Percentiles rank a stretch among this genome's conserved stretches.
These are phyloP conservation scores for Aegilops umbellulata DNA, from an alignment of 176 grass and related monocot species.

Conservation along the genomic window DNA sequence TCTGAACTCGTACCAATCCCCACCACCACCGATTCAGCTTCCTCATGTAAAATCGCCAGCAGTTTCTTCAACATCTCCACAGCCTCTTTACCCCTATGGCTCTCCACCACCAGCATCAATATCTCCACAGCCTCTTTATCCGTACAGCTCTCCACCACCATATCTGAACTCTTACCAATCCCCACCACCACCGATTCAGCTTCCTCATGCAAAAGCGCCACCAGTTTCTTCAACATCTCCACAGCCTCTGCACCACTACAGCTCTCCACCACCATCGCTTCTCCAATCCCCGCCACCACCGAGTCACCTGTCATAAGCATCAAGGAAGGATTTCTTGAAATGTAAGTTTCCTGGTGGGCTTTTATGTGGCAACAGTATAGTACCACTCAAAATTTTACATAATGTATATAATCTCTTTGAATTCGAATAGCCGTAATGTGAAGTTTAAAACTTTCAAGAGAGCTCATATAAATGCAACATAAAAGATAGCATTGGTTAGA, in stretches of 20 bases:
- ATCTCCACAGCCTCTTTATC: slow-evolving; percentile 24
- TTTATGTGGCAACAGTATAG: neutral
- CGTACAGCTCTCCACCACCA: slow-evolving; percentile 34
- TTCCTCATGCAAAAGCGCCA: slow-evolving; percentile 35
- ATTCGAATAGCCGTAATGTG: neutral
- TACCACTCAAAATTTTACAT: neutral
- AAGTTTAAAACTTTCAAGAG: neutral
- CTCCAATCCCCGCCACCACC: slow-evolving; percentile 8
- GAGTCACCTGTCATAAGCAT: slow-evolving; percentile 30
- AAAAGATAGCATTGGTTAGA: neutral
- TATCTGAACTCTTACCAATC: slow-evolving; percentile 16
- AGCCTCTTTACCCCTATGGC: slow-evolving; percentile 28
- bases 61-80: slow-evolving; percentile 17
- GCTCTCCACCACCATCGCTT: slow-evolving; percentile 35
- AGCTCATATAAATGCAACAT: neutral
- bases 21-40: slow-evolving; percentile 27
- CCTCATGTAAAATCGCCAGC: slow-evolving; percentile 31
- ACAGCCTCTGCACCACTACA: slow-evolving; percentile 35
- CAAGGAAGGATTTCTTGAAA: neutral
- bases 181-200: slow-evolving; percentile 21
- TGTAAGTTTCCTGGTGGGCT: slow-evolving; percentile 25
- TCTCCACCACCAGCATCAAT: slow-evolving; percentile 30
- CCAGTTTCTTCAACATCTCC: slow-evolving; percentile 15
- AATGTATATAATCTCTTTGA: neutral
- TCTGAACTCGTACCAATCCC: slow-evolving; percentile 17